Evolutionary conservation across 2,329 filamentous ascomycete genomes (phyloP).

Genomic region (Fonsecaea nubica): DNA sequence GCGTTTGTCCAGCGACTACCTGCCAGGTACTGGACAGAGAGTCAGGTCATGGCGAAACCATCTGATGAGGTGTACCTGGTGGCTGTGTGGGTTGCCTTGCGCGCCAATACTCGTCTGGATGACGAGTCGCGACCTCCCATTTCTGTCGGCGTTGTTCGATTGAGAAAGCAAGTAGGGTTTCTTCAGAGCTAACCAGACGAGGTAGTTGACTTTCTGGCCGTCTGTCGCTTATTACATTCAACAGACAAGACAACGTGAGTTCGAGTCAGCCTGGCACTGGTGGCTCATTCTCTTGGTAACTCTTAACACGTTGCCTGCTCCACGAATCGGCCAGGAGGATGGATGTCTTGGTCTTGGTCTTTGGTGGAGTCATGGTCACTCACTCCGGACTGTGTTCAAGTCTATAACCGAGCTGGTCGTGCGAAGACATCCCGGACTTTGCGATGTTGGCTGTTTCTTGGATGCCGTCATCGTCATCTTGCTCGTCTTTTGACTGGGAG

Average conservation of each 20-base stretch:
- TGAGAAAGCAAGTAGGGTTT: slow-evolving; percentile 24
- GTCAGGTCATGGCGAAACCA: not conserved
- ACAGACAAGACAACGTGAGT: slow-evolving; percentile 57
- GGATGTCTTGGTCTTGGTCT: slow-evolving; percentile 55
- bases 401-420: slow-evolving; percentile 53
- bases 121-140: not conserved
- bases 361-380: slow-evolving; percentile 60
- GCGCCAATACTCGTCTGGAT: not conserved
- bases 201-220: slow-evolving; percentile 65
- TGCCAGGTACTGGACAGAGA: not conserved
- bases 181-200: slow-evolving; percentile 44
- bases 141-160: not conserved
- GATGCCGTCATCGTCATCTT: slow-evolving; percentile 57
- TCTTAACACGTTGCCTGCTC: not conserved
- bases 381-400: slow-evolving; percentile 59
- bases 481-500: slow-evolving; percentile 46
- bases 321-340: slow-evolving; percentile 46
- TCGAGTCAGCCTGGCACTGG: too few relatives aligned
- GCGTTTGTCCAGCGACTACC: not conserved
- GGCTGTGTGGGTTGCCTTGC: not conserved
- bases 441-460: slow-evolving; percentile 66
- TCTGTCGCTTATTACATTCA: slow-evolving; percentile 51
- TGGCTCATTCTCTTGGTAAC: not conserved
- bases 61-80: not conserved
- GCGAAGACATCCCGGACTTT: slow-evolving; percentile 50